phyloP scores from a whole-genome alignment of 352 stramenopile genomes.

The Aphanomyces euteiches region DNA sequence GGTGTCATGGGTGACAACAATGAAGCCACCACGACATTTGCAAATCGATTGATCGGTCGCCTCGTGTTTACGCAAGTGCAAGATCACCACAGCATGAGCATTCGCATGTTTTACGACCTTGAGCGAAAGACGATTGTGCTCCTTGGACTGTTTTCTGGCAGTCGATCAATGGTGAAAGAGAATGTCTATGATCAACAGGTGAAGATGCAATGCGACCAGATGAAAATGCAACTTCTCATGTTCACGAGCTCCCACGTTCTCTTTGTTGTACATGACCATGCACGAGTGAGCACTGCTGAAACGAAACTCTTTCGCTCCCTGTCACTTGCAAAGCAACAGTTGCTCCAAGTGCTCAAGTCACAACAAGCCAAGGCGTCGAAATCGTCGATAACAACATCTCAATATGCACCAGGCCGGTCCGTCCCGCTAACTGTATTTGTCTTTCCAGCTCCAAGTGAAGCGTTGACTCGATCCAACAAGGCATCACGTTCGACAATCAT shows the following conservation, averaged over 20 bases:
- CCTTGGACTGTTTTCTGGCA: constrained; percentile 1
- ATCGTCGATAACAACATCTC: neutral
- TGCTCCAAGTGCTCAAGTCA: constrained; percentile 1
- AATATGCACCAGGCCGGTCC: constrained; percentile 12
- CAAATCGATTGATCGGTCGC: constrained; percentile 11
- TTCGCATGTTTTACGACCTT: constrained; percentile 19
- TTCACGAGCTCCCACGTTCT: constrained; percentile 22
- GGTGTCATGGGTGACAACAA: constrained; percentile 2
- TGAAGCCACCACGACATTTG: constrained; percentile 4
- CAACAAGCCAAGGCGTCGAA: neutral
- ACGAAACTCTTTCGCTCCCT: constrained; percentile 15
- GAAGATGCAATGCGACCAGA: neutral
- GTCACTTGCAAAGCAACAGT: constrained; percentile 12
- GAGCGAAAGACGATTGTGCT: constrained; percentile 4
- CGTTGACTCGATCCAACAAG: neutral
- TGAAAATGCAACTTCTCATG: constrained; percentile 16
- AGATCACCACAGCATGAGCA: neutral
- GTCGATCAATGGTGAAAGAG: neutral
- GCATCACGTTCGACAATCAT: neutral
- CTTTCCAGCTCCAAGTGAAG: constrained; percentile 1
- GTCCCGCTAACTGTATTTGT: constrained; percentile 11
- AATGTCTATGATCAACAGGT: neutral
- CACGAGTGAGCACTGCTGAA: constrained; percentile 17
- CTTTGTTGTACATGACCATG: constrained; percentile 19
- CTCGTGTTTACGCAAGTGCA: neutral